Percentiles rank a stretch among this genome's conserved stretches.
These are phyloP conservation scores for Hypomontagnella submonticulosa DNA, from an alignment of 495 filamentous ascomycete species.

Conservation along the genomic window DNA sequence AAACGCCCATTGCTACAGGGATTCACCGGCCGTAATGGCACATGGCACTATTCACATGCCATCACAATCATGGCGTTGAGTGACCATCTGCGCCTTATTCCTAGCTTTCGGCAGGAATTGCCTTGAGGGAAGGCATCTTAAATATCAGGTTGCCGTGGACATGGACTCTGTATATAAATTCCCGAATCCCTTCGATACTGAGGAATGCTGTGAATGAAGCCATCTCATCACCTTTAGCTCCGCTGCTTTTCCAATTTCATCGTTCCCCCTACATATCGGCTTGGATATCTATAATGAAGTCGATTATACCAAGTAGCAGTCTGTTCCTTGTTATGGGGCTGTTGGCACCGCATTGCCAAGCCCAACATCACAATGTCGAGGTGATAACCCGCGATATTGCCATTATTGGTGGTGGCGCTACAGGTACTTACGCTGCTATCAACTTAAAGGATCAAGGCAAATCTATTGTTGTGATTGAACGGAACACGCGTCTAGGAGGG, in stretches of 20 bases:
- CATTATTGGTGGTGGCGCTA: constrained; percentile 61
- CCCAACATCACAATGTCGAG: constrained; percentile 23
- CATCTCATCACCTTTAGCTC: constrained; percentile 1
- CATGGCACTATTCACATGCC: constrained; percentile 3
- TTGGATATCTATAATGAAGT: constrained; percentile 14
- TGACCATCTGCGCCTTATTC: constrained; percentile 2
- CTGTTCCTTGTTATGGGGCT: constrained; percentile 17
- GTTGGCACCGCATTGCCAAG: constrained; percentile 5
- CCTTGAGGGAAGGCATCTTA: constrained; percentile 1
- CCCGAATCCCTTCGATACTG: constrained; percentile 7
- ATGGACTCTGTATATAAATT: constrained; percentile 15
- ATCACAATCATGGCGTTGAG: not conserved
- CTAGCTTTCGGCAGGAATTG: not conserved
- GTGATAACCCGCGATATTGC: constrained; percentile 51
- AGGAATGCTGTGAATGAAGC: constrained; percentile 14
- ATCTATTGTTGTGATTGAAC: constrained; percentile 59
- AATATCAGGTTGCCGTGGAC: too few relatives aligned
- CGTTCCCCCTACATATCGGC: constrained; percentile 14
- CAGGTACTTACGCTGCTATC: constrained; percentile 62
- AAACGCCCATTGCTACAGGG: constrained; percentile 4
- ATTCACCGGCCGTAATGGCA: not conserved
- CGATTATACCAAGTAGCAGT: constrained; percentile 1
- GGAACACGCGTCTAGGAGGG: constrained; percentile 54
- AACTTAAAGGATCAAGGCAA: constrained; percentile 55
- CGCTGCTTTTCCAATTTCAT: too few relatives aligned